Conservation (phyloP, 2,329 filamentous ascomycete species). For the Raffaelea arxii region DNA sequence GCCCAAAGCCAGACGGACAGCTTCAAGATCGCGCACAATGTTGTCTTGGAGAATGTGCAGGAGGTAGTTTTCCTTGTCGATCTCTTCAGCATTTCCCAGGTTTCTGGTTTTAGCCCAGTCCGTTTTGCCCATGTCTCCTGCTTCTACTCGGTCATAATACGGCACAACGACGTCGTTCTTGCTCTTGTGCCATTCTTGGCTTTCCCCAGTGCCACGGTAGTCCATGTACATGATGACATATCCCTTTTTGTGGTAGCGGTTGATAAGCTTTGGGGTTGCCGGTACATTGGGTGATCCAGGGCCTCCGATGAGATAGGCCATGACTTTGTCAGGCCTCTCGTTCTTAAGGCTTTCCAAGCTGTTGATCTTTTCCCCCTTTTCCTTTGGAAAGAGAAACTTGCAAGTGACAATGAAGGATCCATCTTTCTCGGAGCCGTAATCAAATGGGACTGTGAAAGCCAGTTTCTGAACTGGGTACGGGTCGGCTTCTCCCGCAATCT, state of each 20-base stretch:
- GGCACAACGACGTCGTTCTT: slow-evolving; percentile 27
- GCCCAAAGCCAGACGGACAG: slow-evolving; percentile 52
- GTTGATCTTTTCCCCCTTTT: not conserved
- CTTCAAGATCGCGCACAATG: slow-evolving; percentile 66
- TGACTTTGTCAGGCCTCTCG: slow-evolving; percentile 8
- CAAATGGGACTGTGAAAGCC: no score
- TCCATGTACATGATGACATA: slow-evolving; percentile 62
- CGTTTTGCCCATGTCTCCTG: not conserved
- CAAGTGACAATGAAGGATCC: no score
- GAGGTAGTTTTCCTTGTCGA: not conserved
- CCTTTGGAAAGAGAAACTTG: no score
- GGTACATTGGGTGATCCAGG: slow-evolving; percentile 45
- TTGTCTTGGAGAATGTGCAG: slow-evolving; percentile 53
- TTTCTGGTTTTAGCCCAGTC: no score
- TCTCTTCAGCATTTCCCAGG: no score
- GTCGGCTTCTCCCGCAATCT: no score
- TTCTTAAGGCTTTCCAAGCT: not conserved
- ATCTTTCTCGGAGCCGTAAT: no score
- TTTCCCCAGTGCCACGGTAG: slow-evolving; percentile 62
- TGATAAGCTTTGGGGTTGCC: slow-evolving; percentile 31
- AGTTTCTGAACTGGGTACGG: no score
- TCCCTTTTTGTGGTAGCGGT: slow-evolving; percentile 52
- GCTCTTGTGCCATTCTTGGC: slow-evolving; percentile 46
- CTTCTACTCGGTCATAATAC: not conserved
- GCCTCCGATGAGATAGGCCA: slow-evolving; percentile 58